Evolutionary conservation across 2,329 filamentous ascomycete genomes (phyloP).

Genomic region (Fusarium dimerum): DNA sequence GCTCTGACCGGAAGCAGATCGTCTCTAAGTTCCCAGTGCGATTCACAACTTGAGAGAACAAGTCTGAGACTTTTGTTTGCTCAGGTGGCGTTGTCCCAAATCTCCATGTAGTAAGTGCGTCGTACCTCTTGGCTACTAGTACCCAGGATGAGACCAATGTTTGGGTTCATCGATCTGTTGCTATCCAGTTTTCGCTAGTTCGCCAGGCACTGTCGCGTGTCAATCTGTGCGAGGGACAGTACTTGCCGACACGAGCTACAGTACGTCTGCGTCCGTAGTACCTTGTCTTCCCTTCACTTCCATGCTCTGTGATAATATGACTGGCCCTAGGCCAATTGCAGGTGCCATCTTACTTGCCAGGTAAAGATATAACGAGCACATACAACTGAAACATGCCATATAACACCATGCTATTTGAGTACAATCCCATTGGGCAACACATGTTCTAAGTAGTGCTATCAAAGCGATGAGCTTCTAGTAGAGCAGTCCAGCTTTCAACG

Average conservation of each 20-base stretch:
- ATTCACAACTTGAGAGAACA: background rate
- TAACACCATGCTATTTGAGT: too few relatives aligned
- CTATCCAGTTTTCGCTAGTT: background rate
- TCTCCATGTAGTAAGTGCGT: background rate
- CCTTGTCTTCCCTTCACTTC: constrained; percentile 1
- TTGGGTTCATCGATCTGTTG: background rate
- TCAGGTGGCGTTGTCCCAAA: background rate
- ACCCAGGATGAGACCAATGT: background rate
- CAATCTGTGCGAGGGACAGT: background rate
- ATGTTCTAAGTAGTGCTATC: too few relatives aligned
- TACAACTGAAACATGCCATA: constrained; percentile 1
- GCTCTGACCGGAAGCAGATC: constrained; percentile 29
- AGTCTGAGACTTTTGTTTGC: background rate
- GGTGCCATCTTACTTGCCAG: constrained; percentile 12
- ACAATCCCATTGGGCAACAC: too few relatives aligned
- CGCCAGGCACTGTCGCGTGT: background rate
- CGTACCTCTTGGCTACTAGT: background rate
- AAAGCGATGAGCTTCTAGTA: too few relatives aligned
- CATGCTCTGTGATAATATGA: background rate
- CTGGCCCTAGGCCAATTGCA: constrained; percentile 13
- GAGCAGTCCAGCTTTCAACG: constrained; percentile 3
- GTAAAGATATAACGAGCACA: too few relatives aligned
- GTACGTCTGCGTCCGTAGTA: background rate
- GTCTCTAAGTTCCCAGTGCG: constrained; percentile 5
- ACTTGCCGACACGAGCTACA: background rate